Percentiles rank a stretch among this genome's conserved stretches.
phyloP scores from a whole-genome alignment of 2,329 filamentous ascomycete genomes.

The Ophiostoma tasmaniense region DNA sequence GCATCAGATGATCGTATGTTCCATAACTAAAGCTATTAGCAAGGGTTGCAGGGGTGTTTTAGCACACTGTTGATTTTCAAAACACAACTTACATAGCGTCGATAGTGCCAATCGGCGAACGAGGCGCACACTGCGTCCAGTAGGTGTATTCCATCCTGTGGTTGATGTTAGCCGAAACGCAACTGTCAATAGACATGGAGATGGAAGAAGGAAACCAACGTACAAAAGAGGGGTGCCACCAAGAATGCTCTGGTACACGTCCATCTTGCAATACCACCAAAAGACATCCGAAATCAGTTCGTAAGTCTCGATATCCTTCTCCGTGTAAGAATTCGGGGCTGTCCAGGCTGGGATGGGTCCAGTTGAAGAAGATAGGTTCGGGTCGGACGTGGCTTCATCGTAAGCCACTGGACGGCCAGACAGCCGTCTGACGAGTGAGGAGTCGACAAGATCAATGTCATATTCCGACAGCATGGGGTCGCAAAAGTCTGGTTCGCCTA shows the following conservation, averaged over 20 bases:
- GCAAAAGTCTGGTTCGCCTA: not conserved
- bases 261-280: slow-evolving; percentile 96
- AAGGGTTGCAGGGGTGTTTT: not conserved
- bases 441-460: slow-evolving; percentile 35
- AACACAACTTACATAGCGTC: slow-evolving; percentile 56
- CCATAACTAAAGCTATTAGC: slow-evolving; percentile 51
- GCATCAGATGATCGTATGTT: slow-evolving; percentile 77
- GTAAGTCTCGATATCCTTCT: slow-evolving; percentile 66
- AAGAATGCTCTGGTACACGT: slow-evolving; percentile 81
- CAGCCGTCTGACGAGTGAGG: slow-evolving; percentile 34
- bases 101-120: slow-evolving; percentile 66
- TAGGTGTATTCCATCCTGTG: slow-evolving; percentile 65
- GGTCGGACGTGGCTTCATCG: slow-evolving; percentile 26
- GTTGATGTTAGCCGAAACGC: not conserved
- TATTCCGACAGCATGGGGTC: slow-evolving; percentile 17
- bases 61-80: not conserved
- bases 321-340: slow-evolving; percentile 28
- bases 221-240: slow-evolving; percentile 81
- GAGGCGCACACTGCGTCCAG: slow-evolving; percentile 82
- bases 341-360: slow-evolving; percentile 10
- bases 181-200: not conserved
- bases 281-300: slow-evolving; percentile 78
- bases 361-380: not conserved
- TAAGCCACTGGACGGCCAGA: slow-evolving; percentile 33
- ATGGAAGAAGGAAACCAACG: slow-evolving; percentile 32